Base-by-base conservation (phyloP, 1,139 yeast species). In the Kluyveromyces sp. region DNA sequence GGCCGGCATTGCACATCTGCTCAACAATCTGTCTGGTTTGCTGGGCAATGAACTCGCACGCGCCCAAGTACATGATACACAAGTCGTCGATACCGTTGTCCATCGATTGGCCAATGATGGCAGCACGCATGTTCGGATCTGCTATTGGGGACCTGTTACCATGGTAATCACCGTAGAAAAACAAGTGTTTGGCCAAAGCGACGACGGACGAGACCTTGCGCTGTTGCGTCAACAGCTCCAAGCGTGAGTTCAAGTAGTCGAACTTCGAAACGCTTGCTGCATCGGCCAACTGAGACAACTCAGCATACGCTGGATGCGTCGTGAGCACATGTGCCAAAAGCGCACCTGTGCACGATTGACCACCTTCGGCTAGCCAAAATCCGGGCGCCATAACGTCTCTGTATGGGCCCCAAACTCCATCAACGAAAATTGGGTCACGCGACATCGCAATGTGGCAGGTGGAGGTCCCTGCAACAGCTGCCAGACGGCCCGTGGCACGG, bases 371-470 rank as follows among this genome's bases (percentile, higher is more conserved):
- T 57, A 89, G 75, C 97, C 97, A 92, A 60, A 75, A 83, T 8
- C 82, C 89, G 34, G 87, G 85, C 25, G 94, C 86, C 72, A 92
- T 75, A 7, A 87, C 96, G 64, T 90, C 96, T 59, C 89, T 77
- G 68, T 92, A 92, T 3, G 98, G 98, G 25, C 98, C 98, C 98
- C 98, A 92, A 33, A 92, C 97, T 48, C 98, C 98, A 43, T 88
- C 80, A 10, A 92, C 97, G 64, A 92, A 90, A 43, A 88, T 79
- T 0, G 96, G 86, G 32, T 86, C 83, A 53, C 79, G 76, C 34
- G 96, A 84, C 77, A 90, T 76, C 50, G 89, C 90, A 58, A 92
- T 79, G 66, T 92, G 98, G 65, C 98, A 92, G 2, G 98, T 92
- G 1, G 97, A 89, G 4, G 98, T 92, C 51, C 98, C 98, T 0